Evolutionary conservation across 495 filamentous ascomycete species (phyloP).

Genomic region (Penicillium paxilli): DNA sequence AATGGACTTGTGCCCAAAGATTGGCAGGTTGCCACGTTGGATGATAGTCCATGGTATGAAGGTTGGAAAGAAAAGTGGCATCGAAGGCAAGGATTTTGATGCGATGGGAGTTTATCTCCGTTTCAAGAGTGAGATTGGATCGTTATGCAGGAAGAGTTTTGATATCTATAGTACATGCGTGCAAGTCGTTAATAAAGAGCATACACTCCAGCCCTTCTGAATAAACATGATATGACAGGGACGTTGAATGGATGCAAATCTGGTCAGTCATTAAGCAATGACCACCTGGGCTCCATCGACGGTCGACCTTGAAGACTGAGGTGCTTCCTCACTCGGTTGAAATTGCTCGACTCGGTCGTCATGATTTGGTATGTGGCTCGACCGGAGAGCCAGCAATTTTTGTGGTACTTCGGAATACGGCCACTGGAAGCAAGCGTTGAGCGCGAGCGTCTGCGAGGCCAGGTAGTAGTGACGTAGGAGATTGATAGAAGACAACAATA

Average conservation of each 20-base stretch:
- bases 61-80: slow-evolving; percentile 87
- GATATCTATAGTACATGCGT: slow-evolving; percentile 4
- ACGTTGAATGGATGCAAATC: neutral
- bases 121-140: slow-evolving; percentile 4
- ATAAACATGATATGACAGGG: neutral
- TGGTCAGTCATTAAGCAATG: neutral
- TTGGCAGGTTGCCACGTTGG: slow-evolving; percentile 77
- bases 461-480: neutral
- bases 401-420: neutral
- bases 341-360: neutral
- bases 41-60: slow-evolving; percentile 79
- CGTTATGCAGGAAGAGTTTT: neutral
- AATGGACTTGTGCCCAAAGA: slow-evolving; percentile 58
- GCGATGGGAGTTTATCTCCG: neutral
- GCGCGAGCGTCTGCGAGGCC: neutral
- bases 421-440: neutral
- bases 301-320: neutral
- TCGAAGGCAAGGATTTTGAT: slow-evolving; percentile 64
- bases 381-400: too few species aligned
- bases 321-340: neutral
- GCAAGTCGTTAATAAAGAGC: neutral
- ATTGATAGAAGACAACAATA: neutral
- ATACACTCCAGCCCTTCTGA: neutral
- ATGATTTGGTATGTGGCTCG: neutral
- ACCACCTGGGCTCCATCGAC: neutral